phyloP scores from a whole-genome alignment of 2,329 filamentous ascomycete species.

The Alternaria brassicicola region DNA sequence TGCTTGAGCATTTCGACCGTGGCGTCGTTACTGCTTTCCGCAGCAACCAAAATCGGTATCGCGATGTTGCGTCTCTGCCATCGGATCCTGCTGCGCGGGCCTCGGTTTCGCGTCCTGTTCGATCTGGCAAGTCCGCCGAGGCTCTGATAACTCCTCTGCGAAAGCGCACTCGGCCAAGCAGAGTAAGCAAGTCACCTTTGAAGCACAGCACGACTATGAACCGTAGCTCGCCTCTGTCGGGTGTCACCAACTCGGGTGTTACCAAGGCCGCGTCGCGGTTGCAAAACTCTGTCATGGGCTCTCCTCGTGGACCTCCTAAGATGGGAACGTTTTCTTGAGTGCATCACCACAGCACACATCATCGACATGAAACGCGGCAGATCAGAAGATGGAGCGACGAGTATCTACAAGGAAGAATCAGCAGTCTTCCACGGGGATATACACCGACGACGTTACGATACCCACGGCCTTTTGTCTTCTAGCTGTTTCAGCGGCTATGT shows the following conservation, averaged over 20 bases:
- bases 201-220: constrained; percentile 22
- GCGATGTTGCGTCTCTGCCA: constrained; percentile 47
- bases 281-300: constrained; percentile 37
- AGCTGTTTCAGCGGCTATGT: constrained; percentile 29
- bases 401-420: constrained; percentile 24
- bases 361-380: neutral
- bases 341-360: neutral
- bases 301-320: constrained; percentile 35
- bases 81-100: constrained; percentile 45
- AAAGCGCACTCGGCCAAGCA: constrained; percentile 42
- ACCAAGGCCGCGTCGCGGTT: constrained; percentile 36
- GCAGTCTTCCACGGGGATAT: constrained; percentile 19
- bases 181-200: constrained; percentile 31
- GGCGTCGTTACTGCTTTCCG: constrained; percentile 54
- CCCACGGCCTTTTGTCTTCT: constrained; percentile 40
- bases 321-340: constrained; percentile 42
- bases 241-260: constrained; percentile 40
- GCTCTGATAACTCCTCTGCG: constrained; percentile 49
- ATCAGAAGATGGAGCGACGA: constrained; percentile 18
- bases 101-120: constrained; percentile 45
- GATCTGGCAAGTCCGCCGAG: constrained; percentile 48
- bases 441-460: constrained; percentile 44
- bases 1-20: constrained; percentile 57
- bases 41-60: constrained; percentile 48
- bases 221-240: constrained; percentile 37